A percentile compares a stretch with the other conserved stretches of the same genome.
Evolutionary conservation across 2,329 filamentous ascomycete genomes (phyloP).

Genomic region (Penicillium nordicum): DNA sequence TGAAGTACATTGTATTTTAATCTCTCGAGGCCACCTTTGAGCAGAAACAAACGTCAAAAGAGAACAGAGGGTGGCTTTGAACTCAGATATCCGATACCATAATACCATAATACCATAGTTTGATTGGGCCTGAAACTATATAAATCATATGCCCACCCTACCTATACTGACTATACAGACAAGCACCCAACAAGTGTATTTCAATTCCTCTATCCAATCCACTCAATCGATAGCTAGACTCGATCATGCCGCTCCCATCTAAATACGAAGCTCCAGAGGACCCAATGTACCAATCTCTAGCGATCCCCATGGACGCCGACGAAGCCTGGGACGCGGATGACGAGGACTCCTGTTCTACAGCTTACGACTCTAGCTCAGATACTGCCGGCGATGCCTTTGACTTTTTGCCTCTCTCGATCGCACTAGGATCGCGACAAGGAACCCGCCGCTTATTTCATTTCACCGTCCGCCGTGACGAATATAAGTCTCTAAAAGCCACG

Average conservation of each 20-base stretch:
- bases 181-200: neutral
- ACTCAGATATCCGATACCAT: neutral
- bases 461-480: neutral
- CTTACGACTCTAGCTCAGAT: too few species aligned
- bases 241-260: neutral
- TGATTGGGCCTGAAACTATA: neutral
- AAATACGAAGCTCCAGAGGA: neutral
- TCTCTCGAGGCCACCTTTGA: neutral
- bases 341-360: neutral
- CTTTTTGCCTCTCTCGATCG: neutral
- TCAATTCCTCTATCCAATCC: neutral
- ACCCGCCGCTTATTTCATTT: neutral
- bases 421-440: neutral
- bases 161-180: neutral
- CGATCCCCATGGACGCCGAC: neutral
- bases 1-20: neutral
- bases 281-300: too few species aligned
- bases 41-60: neutral
- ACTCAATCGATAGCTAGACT: too few species aligned
- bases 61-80: neutral
- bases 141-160: neutral
- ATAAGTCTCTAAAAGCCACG: too few species aligned
- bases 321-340: slow-evolving; percentile 3
- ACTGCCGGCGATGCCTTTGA: neutral
- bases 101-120: neutral